Conservation (phyloP, 2,329 filamentous ascomycete species). For the Nakataea oryzae region DNA sequence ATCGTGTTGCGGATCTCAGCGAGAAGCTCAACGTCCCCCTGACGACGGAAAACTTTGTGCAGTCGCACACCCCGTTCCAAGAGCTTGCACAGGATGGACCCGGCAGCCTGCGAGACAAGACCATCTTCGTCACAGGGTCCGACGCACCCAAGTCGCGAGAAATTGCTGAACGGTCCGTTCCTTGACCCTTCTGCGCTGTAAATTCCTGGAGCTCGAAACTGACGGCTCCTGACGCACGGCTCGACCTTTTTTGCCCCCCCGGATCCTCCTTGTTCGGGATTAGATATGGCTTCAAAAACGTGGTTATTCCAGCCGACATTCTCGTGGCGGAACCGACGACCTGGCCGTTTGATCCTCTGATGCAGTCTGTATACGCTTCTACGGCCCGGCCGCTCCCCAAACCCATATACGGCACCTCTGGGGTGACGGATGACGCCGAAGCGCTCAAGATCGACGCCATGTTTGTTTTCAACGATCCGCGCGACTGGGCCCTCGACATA, state of each 20-base stretch:
- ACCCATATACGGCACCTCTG: constrained; percentile 10
- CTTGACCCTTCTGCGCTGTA: not conserved
- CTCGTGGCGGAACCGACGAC: constrained; percentile 61
- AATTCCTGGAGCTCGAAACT: not conserved
- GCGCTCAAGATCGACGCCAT: constrained; percentile 76
- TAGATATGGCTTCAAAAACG: constrained; percentile 66
- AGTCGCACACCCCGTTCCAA: constrained; percentile 85
- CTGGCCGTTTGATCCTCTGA: constrained; percentile 71
- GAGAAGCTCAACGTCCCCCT: constrained; percentile 54
- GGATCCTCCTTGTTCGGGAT: not conserved
- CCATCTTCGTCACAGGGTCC: constrained; percentile 65
- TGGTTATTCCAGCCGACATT: constrained; percentile 80
- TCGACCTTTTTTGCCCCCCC: not conserved
- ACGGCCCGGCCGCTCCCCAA: constrained; percentile 48
- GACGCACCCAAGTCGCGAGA: constrained; percentile 54
- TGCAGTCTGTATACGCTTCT: constrained; percentile 48
- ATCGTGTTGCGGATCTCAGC: constrained; percentile 61
- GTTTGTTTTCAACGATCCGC: constrained; percentile 89
- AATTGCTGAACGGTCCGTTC: constrained; percentile 52
- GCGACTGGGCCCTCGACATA: constrained; percentile 88
- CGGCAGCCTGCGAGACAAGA: constrained; percentile 46
- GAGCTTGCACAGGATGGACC: constrained; percentile 50
- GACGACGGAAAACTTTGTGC: constrained; percentile 62
- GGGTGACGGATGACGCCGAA: constrained; percentile 13
- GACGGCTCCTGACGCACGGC: not conserved